Base-by-base conservation (phyloP, 306 rosid genomes). In the Ormosia emarginata region DNA sequence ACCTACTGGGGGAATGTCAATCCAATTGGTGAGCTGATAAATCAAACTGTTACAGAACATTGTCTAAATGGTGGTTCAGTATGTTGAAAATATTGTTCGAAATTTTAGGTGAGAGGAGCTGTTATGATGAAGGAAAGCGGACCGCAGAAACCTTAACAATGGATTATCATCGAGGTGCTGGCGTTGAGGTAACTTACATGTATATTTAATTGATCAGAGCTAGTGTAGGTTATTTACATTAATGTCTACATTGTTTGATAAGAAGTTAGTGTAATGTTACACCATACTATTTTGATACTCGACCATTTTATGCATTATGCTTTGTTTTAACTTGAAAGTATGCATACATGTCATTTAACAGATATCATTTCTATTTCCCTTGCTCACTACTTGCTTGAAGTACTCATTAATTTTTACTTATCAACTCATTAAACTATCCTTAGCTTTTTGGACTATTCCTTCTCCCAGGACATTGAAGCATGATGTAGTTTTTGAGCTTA, bases 131-230 rank as follows among this genome's bases (percentile, higher is more conserved):
- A 89, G 99, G 99, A 61, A 95, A 95, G 91, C 88, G 99, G 53
- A 95, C 99, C 0, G 99, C 98, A 0, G 99, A 95, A 80, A 95
- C 99, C 6, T 82, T 95, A 40, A 30, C 99, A 3, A 95, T 95
- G 99, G 99, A 95, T 85, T 95, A 95, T 81, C 98, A 95, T 84
- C 93, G 99, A 46, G 99, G 98, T 58, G 99, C 94, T 18, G 99
- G 83, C 33, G 99, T 95, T 59, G 99, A 95, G 98, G 99, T 95
- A 86, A 71, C 37, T 30, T 70, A 62, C 36, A 4, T 62, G 14
- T 68, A 53, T 77, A 17, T 67, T 59, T 18, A 11, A 57, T 56
- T 82, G 41, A 53, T 71, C 56, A 29, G 64, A 15, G 74, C 68
- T 79, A 13, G 46, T 62, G 9, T 43, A 46, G 36, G 13, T 71